Evolutionary conservation across 2,329 filamentous ascomycete genomes (phyloP).

Genomic region (Boeremia lycopersici): DNA sequence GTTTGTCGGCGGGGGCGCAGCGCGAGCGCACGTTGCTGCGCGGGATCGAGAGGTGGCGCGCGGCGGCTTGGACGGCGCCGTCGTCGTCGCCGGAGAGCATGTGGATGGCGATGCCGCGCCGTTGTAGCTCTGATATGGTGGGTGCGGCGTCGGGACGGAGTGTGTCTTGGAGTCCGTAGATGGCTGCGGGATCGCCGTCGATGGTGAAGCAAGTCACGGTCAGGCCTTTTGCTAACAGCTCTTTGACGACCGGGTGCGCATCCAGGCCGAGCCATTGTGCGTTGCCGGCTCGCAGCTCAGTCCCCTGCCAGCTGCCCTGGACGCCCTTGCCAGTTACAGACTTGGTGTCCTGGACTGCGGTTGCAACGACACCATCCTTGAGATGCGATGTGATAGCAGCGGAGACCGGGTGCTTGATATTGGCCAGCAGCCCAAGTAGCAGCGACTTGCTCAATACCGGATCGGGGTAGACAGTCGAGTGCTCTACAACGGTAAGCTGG

Average conservation of each 20-base stretch:
- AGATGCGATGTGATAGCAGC: constrained; percentile 55
- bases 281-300: constrained; percentile 53
- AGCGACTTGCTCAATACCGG: constrained; percentile 12
- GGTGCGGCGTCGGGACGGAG: constrained; percentile 58
- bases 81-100: constrained; percentile 65
- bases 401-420: constrained; percentile 60
- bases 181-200: constrained; percentile 48
- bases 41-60: constrained; percentile 45
- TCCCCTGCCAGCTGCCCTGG: constrained; percentile 43
- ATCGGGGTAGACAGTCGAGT: constrained; percentile 28
- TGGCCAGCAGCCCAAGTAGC: constrained; percentile 49
- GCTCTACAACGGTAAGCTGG: constrained; percentile 49
- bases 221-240: constrained; percentile 24
- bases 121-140: constrained; percentile 58
- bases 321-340: constrained; percentile 53
- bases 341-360: constrained; percentile 29
- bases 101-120: constrained; percentile 56
- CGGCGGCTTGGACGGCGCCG: constrained; percentile 55
- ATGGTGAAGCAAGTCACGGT: constrained; percentile 62
- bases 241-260: constrained; percentile 52
- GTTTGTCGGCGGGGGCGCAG: constrained; percentile 61
- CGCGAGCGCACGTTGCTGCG: constrained; percentile 51
- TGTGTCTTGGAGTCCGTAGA: constrained; percentile 58
- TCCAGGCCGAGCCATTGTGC: constrained; percentile 54
- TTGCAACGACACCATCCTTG: constrained; percentile 1